A percentile compares a stretch with the other conserved stretches of the same genome.
These are phyloP conservation scores for Calonectria ilicicola DNA, from an alignment of 2,329 filamentous ascomycete genomes.

Conservation along the genomic window DNA sequence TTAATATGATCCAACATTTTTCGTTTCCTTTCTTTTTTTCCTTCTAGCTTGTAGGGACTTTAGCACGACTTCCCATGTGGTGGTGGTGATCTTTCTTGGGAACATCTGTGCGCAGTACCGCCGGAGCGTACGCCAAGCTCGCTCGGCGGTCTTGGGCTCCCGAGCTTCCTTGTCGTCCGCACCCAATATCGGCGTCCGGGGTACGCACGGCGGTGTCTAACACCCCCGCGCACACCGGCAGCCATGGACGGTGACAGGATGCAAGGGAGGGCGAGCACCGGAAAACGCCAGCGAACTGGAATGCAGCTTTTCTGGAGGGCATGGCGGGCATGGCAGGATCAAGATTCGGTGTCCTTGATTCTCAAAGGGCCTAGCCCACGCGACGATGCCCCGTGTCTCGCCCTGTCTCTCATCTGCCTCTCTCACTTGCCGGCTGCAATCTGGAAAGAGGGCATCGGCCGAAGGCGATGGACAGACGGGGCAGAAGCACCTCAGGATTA, in stretches of 20 bases:
- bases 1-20: background rate
- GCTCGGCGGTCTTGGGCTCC: background rate
- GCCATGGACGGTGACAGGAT: background rate
- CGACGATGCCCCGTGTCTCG: constrained; percentile 12
- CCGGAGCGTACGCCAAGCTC: background rate
- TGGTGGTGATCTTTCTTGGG: background rate
- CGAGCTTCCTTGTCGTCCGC: background rate
- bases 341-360: background rate
- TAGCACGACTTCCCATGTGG: background rate
- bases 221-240: background rate
- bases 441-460: constrained; percentile 18
- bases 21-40: background rate
- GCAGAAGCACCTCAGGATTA: background rate
- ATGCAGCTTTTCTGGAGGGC: background rate
- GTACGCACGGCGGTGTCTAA: constrained; percentile 2
- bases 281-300: constrained; percentile 1
- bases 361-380: constrained; percentile 12
- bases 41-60: background rate
- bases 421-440: constrained; percentile 18
- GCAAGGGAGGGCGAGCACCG: constrained; percentile 14
- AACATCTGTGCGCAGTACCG: constrained; percentile 10
- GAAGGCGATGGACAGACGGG: background rate
- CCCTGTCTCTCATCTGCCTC: background rate
- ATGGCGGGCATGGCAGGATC: background rate
- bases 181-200: constrained; percentile 19